Evolutionary conservation across 768 basidiomycete species (phyloP).

Genomic region (Cystofilobasidium ferigula): DNA sequence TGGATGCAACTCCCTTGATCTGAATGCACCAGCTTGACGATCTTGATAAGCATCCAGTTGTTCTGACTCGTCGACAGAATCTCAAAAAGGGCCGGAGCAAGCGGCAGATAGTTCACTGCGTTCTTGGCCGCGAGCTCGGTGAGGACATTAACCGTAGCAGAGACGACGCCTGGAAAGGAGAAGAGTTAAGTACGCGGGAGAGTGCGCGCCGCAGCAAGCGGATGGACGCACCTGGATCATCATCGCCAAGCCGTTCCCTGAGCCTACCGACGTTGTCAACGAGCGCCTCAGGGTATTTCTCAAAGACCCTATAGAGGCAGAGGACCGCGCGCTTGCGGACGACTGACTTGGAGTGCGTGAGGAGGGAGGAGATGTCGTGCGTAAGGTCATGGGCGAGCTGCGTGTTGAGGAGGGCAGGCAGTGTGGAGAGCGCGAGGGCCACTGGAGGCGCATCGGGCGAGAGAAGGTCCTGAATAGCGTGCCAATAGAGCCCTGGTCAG

Average conservation of each 20-base stretch:
- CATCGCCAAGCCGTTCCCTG: constrained; percentile 61
- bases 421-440: constrained; percentile 65
- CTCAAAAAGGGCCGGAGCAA: constrained; percentile 88
- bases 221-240: constrained; percentile 46
- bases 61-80: constrained; percentile 86
- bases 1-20: too few relatives aligned
- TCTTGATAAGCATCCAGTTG: constrained; percentile 99
- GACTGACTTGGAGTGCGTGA: constrained; percentile 70
- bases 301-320: constrained; percentile 65
- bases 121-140: constrained; percentile 78
- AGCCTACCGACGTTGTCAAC: constrained; percentile 56
- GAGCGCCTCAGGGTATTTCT: constrained; percentile 69
- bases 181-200: constrained; percentile 5
- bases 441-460: constrained; percentile 60
- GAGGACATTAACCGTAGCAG: constrained; percentile 83
- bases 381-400: constrained; percentile 86
- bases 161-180: constrained; percentile 50
- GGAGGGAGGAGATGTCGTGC: constrained; percentile 69
- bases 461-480: constrained; percentile 54
- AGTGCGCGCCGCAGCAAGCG: constrained; percentile 25
- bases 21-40: constrained; percentile 88
- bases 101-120: constrained; percentile 65
- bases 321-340: constrained; percentile 81
- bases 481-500: background rate
- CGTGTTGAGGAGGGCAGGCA: constrained; percentile 69